Evolutionary conservation across 306 rosid genomes (phyloP), one percentile per base, ranked within the genome.

Genomic region (Macrotyloma uniflorum): DNA sequence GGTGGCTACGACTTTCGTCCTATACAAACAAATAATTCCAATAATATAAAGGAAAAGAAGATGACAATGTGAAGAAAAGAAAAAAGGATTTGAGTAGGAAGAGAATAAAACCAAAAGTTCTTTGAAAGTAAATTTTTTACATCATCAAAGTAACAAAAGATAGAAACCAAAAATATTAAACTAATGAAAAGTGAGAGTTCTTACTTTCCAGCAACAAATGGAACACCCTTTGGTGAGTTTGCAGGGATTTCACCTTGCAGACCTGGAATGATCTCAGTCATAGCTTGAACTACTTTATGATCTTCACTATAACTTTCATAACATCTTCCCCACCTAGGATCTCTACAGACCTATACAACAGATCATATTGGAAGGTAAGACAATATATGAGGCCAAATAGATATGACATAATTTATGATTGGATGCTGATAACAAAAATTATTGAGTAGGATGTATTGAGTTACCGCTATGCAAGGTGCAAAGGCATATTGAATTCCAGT

Each of bases 191-290:
- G 59, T 8, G 13, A 33, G 20, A 51, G 5, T 54, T 42, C 86
- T 82, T 77, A 83, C 86, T 50, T 83, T 73, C 86, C 86, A 28
- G 33, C 77, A 38, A 83, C 62, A 74, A 14, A 83, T 19, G 86
- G 86, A 47, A 73, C 74, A 50, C 86, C 86, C 69, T 83, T 74
- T 59, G 13, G 8, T 1, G 58, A 73, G 71, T 83, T 78, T 5
- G 57, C 62, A 38, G 86, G 83, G n/a, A 83, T 20, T 2, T 83
- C 80, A 18, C 86, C 86, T 74, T 83, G 86, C 26, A 83, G 24
- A 20, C 86, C 86, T 9, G 77, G 40, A 73, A 83, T 83, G 16
- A 83, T 36, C 11, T 36, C 42, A 8, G 42, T 36, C 42, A 36
- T 36, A 36, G 42, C 42, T 8, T 36, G 42, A 2, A 36, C 42